Conservation (phyloP, 306 rosid species). For the Crotalaria pallida region DNA sequence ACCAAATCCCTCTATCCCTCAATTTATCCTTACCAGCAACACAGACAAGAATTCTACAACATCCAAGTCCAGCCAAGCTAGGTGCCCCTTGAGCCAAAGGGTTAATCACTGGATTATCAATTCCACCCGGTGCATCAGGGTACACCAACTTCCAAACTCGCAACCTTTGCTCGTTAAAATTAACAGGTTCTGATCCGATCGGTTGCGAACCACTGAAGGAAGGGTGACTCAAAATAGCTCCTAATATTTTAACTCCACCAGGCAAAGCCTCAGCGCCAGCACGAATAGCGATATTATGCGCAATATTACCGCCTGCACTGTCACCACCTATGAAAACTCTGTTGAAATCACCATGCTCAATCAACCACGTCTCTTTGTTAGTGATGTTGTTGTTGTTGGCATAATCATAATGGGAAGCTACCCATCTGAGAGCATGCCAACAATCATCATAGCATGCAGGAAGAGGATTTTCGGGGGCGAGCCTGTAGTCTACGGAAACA, state of each 20-base stretch:
- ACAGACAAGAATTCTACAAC: slow-evolving; percentile 19
- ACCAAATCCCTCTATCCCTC: slow-evolving; percentile 29
- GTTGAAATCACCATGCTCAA: slow-evolving; percentile 18
- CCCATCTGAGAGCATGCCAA: slow-evolving; percentile 44
- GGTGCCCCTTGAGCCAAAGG: slow-evolving; percentile 14
- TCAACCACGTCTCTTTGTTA: slow-evolving; percentile 35
- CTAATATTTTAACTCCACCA: slow-evolving; percentile 16
- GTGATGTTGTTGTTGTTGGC: neutral
- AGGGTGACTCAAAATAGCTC: slow-evolving; percentile 29
- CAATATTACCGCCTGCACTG: slow-evolving; percentile 41
- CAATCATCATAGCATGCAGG: slow-evolving; percentile 36
- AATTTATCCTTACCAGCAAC: slow-evolving; percentile 22
- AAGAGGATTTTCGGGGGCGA: slow-evolving; percentile 35
- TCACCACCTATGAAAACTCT: slow-evolving; percentile 37
- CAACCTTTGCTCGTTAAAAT: neutral
- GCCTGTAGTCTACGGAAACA: slow-evolving; percentile 42
- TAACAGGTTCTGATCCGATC: neutral
- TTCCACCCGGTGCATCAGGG: slow-evolving; percentile 25
- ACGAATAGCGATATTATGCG: slow-evolving; percentile 30
- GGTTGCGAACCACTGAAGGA: slow-evolving; percentile 30
- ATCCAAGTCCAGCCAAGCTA: slow-evolving; percentile 23
- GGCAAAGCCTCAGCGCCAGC: slow-evolving; percentile 27
- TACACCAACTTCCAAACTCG: slow-evolving; percentile 28
- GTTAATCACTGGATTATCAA: slow-evolving; percentile 24
- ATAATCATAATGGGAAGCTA: neutral